A percentile compares a stretch with the other conserved stretches of the same genome.
Conservation (phyloP, 352 stramenopile species). For the Saprolegnia parasitica region DNA sequence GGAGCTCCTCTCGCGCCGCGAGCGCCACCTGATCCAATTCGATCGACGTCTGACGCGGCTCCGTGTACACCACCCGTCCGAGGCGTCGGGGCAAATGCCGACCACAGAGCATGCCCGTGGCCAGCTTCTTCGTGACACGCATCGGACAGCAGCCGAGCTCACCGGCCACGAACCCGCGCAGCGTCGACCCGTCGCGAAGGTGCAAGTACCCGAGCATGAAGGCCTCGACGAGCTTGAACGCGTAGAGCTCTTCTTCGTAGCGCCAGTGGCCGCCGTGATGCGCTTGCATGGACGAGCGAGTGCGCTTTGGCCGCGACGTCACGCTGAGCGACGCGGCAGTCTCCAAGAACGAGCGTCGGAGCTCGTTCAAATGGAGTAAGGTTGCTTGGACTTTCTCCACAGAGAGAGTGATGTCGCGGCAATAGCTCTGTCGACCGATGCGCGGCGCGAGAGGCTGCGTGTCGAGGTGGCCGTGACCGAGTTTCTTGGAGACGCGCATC, state of each 20-base stretch:
- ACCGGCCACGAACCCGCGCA: slow-evolving; percentile 61
- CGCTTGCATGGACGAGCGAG: neutral
- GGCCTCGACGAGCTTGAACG: neutral
- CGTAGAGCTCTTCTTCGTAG: neutral
- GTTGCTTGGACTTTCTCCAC: neutral
- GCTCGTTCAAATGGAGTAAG: neutral
- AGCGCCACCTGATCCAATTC: too few relatives aligned
- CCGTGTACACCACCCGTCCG: neutral
- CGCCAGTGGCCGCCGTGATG: slow-evolving; percentile 34
- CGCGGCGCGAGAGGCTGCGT: neutral
- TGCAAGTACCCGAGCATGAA: slow-evolving; percentile 27
- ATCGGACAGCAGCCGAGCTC: slow-evolving; percentile 69
- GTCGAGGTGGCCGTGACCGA: slow-evolving; percentile 22
- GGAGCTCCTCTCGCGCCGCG: too few relatives aligned
- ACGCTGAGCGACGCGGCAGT: neutral
- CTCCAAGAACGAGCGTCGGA: neutral
- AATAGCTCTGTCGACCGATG: neutral
- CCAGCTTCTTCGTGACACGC: slow-evolving; percentile 73
- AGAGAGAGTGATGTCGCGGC: neutral
- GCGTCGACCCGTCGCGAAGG: slow-evolving; percentile 65
- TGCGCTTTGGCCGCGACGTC: neutral
- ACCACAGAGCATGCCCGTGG: neutral
- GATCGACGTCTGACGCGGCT: too few relatives aligned
- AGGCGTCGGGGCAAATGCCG: neutral
- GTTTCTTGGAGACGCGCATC: slow-evolving; percentile 77